phyloP scores from a whole-genome alignment of 768 basidiomycete genomes.

The Podaxis sp. region DNA sequence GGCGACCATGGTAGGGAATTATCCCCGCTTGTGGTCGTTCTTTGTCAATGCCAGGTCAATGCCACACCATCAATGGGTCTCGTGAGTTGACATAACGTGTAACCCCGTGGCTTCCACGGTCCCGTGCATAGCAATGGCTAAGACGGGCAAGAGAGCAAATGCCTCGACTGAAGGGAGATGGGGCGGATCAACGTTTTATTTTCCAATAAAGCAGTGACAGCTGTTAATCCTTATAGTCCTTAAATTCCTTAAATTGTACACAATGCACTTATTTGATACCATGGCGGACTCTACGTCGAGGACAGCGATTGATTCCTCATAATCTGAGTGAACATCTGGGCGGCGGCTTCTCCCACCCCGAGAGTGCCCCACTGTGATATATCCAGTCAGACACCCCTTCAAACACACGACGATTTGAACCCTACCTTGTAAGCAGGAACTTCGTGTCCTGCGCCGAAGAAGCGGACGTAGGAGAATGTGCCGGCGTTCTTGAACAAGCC shows the following conservation, averaged over 20 bases:
- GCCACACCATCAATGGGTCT: no score
- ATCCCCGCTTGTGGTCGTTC: no score
- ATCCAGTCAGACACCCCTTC: neutral
- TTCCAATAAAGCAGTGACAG: no score
- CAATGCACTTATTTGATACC: neutral
- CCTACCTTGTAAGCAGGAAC: slow-evolving; percentile 46
- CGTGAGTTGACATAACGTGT: no score
- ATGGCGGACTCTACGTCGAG: neutral
- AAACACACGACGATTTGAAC: neutral
- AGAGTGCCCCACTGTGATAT: slow-evolving; percentile 32
- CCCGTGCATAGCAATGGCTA: no score
- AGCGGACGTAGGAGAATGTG: slow-evolving; percentile 52
- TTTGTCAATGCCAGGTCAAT: no score
- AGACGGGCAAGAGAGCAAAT: no score
- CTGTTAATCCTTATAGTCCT: no score
- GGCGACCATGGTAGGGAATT: no score
- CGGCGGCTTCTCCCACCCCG: slow-evolving; percentile 40
- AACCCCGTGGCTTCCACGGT: no score
- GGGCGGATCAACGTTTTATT: no score
- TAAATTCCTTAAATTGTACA: neutral
- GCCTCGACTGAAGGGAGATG: no score
- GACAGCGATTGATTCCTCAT: slow-evolving; percentile 15
- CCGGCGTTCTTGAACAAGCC: slow-evolving; percentile 63
- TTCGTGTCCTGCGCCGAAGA: slow-evolving; percentile 49
- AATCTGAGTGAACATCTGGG: slow-evolving; percentile 45